These are phyloP conservation scores for Annona cherimola DNA, from an alignment of 164 flowering plant species.

Conservation along the genomic window DNA sequence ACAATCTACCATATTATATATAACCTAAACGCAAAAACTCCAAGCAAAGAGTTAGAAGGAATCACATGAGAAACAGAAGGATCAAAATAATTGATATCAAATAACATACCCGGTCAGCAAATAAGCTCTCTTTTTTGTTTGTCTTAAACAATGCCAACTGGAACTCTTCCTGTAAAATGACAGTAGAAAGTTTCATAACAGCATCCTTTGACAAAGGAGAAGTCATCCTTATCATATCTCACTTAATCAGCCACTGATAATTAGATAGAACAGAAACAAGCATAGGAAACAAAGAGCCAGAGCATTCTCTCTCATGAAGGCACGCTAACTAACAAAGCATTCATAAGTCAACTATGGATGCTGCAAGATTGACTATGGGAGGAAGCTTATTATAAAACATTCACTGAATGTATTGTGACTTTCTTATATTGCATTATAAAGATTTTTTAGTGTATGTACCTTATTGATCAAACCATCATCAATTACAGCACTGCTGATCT, in stretches of 20 bases:
- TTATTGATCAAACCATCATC: conserved; percentile 67
- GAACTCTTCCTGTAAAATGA: conserved; percentile 51
- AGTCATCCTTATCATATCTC: not conserved
- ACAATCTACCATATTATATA: not conserved
- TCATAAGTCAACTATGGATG: not conserved
- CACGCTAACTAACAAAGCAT: not conserved
- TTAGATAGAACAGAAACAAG: not conserved
- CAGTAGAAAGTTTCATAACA: not conserved
- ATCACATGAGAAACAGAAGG: not conserved
- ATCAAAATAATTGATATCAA: not conserved
- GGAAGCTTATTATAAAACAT: not conserved
- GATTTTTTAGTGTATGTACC: conserved; percentile 22
- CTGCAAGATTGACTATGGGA: not conserved
- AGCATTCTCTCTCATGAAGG: not conserved
- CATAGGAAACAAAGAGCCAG: not conserved
- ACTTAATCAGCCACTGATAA: not conserved
- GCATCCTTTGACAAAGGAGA: not conserved
- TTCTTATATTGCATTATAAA: not conserved
- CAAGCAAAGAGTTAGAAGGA: not conserved
- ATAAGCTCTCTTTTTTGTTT: conserved; percentile 58
- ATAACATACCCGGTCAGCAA: conserved; percentile 49
- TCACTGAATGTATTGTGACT: not conserved
- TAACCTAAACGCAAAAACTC: not conserved
- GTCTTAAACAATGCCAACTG: conserved; percentile 61
- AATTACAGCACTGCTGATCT: conserved; percentile 58